Conservation (phyloP, 805 yeast species). For the Naumovozyma castellii region DNA sequence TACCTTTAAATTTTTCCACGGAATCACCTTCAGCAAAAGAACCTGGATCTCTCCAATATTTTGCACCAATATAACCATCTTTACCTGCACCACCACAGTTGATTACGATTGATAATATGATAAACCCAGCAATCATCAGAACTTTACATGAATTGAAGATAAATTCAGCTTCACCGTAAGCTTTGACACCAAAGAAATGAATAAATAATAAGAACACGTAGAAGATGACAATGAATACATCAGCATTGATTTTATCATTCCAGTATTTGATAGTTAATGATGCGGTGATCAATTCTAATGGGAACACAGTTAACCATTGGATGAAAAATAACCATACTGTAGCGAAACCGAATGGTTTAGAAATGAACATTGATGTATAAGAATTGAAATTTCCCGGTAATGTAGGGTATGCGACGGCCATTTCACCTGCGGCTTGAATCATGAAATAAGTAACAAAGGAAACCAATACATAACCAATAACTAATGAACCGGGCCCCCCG, state of each 20-base stretch:
- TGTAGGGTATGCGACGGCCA: conserved; percentile 34
- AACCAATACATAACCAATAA: conserved; percentile 47
- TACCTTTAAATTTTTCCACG: conserved; percentile 45
- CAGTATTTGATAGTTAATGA: conserved; percentile 46
- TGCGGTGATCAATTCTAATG: conserved; percentile 56
- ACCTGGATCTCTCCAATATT: conserved; percentile 54
- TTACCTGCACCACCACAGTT: conserved; percentile 51
- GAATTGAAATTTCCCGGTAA: conserved; percentile 35
- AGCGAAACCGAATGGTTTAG: conserved; percentile 63
- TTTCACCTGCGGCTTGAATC: conserved; percentile 41
- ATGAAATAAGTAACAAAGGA: conserved; percentile 52
- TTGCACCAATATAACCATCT: conserved; percentile 50
- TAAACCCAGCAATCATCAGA: conserved; percentile 48
- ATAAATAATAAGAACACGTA: conserved; percentile 41
- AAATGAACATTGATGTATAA: conserved; percentile 38
- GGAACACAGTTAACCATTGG: conserved; percentile 55
- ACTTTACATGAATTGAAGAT: conserved; percentile 47
- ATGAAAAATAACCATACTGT: conserved; percentile 61
- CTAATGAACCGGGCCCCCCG: conserved; percentile 39
- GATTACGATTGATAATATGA: conserved; percentile 45
- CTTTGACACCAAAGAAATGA: conserved; percentile 52
- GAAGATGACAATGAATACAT: conserved; percentile 48
- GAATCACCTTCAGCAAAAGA: conserved; percentile 27
- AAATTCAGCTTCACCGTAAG: conserved; percentile 65
- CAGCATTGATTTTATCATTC: conserved; percentile 39